Evolutionary conservation across 345 rosid species (phyloP), one percentile per base, ranked within the genome.

Genomic region (Xanthoceras sorbifolium): DNA sequence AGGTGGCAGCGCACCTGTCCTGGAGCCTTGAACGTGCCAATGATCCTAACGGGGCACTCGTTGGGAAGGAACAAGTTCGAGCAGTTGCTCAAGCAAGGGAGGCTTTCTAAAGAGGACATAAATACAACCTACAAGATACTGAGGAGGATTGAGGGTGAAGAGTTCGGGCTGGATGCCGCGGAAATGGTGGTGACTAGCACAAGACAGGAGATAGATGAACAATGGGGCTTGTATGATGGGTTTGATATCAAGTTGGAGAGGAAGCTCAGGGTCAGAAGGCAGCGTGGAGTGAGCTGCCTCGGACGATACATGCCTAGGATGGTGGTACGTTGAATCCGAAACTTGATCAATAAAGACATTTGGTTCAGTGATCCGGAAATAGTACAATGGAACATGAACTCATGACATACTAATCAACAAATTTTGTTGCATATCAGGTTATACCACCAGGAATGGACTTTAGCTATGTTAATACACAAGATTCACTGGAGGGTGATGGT

Each of bases 361-460:
- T 55, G 28, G n/a, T 55, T 22, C 26, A n/a, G 1, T 55, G 26
- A 55, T 55, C 8, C 0, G 12, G 7, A 55, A 55, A 7, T 55
- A 55, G 28, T 31, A 36, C 10, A 70, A 71, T 18, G 46, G 20
- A 50, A 29, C 23, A 28, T 62, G 0, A 57, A 6, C 72, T 46
- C 72, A 1, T 12, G 25, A 55, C 22, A 38, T 64, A 42, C 29
- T 54, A 48, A 60, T 42, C 29, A 2, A n/a, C 23, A 40, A 23
- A 26, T 57, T 69, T 18, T 34, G 6, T 80, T 76, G 67, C 10
- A 48, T 57, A 57, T 71, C 77, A 89, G 93, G 91, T 86, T 63
- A 87, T 89, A 79, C 93, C 93, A 31, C 93, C 90, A 11, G 93
- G 93, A 29, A 86, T 89, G 90, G 93, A 89, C 85, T 89, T 89